Conservation (phyloP, 2,329 filamentous ascomycete genomes). For the Rhinocladiella similis region DNA sequence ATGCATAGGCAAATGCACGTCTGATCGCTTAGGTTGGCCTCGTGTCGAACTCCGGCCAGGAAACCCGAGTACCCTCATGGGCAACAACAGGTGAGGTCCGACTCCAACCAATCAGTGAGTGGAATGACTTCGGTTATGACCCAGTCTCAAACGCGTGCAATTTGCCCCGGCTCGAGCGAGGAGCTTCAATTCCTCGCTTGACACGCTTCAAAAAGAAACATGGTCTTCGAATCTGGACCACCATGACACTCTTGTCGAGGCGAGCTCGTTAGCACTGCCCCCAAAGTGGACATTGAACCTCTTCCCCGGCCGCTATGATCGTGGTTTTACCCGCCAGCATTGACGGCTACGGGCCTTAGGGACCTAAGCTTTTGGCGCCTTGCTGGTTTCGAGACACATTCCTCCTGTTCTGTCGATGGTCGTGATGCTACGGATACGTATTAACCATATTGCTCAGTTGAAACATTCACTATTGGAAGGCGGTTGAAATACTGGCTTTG, state of each 20-base stretch:
- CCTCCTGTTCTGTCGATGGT: too few species aligned
- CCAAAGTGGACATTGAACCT: too few species aligned
- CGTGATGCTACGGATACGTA: too few species aligned
- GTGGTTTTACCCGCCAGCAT: background rate
- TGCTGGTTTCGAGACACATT: too few species aligned
- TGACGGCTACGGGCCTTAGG: background rate
- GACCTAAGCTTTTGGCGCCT: background rate
- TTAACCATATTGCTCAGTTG: slow-evolving; percentile 1
- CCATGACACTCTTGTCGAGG: background rate
- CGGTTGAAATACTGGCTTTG: background rate
- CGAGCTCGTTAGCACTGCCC: background rate
- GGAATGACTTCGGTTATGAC: background rate
- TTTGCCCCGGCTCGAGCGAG: slow-evolving; percentile 18
- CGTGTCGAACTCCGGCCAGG: too few species aligned
- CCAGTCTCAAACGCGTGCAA: slow-evolving; percentile 17
- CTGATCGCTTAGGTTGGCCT: too few species aligned
- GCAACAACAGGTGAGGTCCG: background rate
- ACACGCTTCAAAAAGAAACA: background rate
- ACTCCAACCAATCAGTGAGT: background rate
- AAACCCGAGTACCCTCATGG: too few species aligned
- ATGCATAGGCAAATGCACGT: too few species aligned
- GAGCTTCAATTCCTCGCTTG: slow-evolving; percentile 1
- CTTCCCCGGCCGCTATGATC: too few species aligned
- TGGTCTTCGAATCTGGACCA: background rate
- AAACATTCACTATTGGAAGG: background rate